Percentiles rank a stretch among this genome's conserved stretches.
phyloP scores from a whole-genome alignment of 805 yeast genomes.

The Teunomyces aglyptinius region DNA sequence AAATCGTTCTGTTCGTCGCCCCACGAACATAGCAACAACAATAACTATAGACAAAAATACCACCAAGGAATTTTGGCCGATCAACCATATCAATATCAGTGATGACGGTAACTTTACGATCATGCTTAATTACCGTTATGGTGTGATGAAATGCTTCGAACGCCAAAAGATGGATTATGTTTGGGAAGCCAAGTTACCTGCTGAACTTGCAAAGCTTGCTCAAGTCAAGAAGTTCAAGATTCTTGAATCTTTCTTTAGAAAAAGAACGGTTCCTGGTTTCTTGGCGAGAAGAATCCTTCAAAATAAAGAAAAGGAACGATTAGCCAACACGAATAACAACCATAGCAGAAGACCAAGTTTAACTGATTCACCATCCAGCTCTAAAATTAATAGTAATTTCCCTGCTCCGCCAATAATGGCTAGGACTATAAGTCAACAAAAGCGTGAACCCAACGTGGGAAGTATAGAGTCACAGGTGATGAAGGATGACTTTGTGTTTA shows the following conservation, averaged over 20 bases:
- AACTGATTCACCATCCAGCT: constrained; percentile 20
- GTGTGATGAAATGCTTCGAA: constrained; percentile 60
- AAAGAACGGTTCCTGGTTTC: constrained; percentile 49
- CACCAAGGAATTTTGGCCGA: constrained; percentile 53
- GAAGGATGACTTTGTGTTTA: constrained; percentile 50
- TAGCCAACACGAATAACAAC: background rate
- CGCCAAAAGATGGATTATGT: constrained; percentile 51
- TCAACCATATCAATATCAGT: constrained; percentile 55
- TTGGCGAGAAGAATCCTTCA: constrained; percentile 33
- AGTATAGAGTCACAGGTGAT: constrained; percentile 17
- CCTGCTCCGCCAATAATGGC: constrained; percentile 25
- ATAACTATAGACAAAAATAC: constrained; percentile 35
- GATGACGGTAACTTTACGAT: constrained; percentile 59
- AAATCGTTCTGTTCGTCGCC: constrained; percentile 19
- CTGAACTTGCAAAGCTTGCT: constrained; percentile 21
- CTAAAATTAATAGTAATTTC: constrained; percentile 32
- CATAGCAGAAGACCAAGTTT: constrained; percentile 32
- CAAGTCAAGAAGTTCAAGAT: constrained; percentile 31
- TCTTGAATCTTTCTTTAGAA: constrained; percentile 60
- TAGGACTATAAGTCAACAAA: constrained; percentile 9
- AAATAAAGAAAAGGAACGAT: constrained; percentile 15
- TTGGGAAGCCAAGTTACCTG: constrained; percentile 51
- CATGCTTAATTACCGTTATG: constrained; percentile 48
- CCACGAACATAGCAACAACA: constrained; percentile 36
- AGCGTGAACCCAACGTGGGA: constrained; percentile 5